Evolutionary conservation across 495 filamentous ascomycete species (phyloP).

Genomic region (Jackrogersella minutella): DNA sequence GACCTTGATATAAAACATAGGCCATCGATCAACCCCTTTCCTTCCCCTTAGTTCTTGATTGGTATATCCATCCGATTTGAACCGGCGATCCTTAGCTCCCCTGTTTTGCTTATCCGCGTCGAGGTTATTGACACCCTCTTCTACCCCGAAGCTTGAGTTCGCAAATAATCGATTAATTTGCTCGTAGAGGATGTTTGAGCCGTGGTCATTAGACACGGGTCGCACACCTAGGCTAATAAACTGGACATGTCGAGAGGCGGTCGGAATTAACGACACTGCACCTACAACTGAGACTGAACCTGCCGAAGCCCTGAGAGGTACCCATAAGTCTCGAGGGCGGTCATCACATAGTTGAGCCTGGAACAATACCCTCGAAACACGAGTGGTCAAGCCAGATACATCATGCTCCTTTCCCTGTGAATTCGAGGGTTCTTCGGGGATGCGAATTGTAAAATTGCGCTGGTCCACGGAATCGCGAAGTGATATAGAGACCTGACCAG

Average conservation of each 20-base stretch:
- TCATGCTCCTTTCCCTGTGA: conserved; percentile 11
- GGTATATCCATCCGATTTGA: conserved; percentile 61
- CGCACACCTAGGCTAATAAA: conserved; percentile 79
- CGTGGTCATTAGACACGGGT: conserved; percentile 61
- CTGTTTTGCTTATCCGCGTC: conserved; percentile 47
- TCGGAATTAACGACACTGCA: conserved; percentile 73
- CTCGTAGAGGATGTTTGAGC: conserved; percentile 74
- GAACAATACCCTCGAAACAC: conserved; percentile 63
- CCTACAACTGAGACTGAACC: conserved; percentile 67
- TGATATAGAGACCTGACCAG: conserved; percentile 52
- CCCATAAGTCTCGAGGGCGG: conserved; percentile 64
- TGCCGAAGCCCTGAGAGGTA: conserved; percentile 70
- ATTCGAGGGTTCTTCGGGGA: conserved; percentile 14
- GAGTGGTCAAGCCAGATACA: conserved; percentile 37
- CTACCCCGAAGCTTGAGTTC: conserved; percentile 77
- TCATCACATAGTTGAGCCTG: conserved; percentile 70
- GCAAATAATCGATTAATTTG: conserved; percentile 82
- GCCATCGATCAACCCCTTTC: conserved; percentile 82
- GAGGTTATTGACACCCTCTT: conserved; percentile 55
- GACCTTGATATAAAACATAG: conserved; percentile 90
- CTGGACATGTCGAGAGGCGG: conserved; percentile 74
- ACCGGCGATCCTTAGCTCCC: conserved; percentile 50
- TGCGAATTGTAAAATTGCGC: conserved; percentile 30
- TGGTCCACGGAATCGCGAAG: conserved; percentile 50
- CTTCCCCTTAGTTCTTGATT: conserved; percentile 63